Evolutionary conservation across 1,139 yeast genomes (phyloP).

Genomic region (Suhomyces terraborum): DNA sequence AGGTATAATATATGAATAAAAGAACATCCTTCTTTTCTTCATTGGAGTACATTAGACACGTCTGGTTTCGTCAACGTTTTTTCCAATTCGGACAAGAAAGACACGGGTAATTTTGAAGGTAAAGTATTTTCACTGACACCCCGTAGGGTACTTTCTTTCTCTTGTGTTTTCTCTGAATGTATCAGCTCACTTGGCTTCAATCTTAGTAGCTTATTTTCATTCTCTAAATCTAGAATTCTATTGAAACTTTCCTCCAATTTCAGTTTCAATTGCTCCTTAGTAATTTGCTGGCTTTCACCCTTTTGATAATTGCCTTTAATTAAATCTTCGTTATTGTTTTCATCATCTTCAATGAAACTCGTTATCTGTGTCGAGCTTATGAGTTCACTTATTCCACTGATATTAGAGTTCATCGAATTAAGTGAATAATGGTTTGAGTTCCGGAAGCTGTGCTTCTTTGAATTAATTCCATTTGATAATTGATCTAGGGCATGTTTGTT

Average conservation of each 20-base stretch:
- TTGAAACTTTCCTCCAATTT: constrained; percentile 45
- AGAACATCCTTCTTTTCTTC: not conserved
- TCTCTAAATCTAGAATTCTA: constrained; percentile 39
- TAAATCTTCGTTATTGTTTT: constrained; percentile 13
- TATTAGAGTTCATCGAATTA: constrained; percentile 44
- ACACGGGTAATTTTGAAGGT: not conserved
- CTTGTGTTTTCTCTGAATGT: not conserved
- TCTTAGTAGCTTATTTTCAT: constrained; percentile 29
- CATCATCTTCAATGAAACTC: constrained; percentile 35
- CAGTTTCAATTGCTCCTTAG: constrained; percentile 38
- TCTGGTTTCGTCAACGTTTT: constrained; percentile 10
- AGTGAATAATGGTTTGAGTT: constrained; percentile 38
- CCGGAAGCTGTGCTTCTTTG: constrained; percentile 16
- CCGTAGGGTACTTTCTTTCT: constrained; percentile 1
- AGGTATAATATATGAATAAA: too few species aligned
- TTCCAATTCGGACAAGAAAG: constrained; percentile 18
- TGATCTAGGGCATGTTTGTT: constrained; percentile 42
- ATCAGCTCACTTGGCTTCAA: constrained; percentile 1
- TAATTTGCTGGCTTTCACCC: constrained; percentile 19
- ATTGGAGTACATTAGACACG: constrained; percentile 3
- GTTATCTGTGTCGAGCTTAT: constrained; percentile 43
- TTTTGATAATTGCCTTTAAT: constrained; percentile 8
- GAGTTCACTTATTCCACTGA: constrained; percentile 46
- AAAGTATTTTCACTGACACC: not conserved
- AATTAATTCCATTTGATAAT: constrained; percentile 20